These are phyloP conservation scores for Cordyceps farinosa DNA, from an alignment of 2,329 filamentous ascomycete species.

Conservation along the genomic window DNA sequence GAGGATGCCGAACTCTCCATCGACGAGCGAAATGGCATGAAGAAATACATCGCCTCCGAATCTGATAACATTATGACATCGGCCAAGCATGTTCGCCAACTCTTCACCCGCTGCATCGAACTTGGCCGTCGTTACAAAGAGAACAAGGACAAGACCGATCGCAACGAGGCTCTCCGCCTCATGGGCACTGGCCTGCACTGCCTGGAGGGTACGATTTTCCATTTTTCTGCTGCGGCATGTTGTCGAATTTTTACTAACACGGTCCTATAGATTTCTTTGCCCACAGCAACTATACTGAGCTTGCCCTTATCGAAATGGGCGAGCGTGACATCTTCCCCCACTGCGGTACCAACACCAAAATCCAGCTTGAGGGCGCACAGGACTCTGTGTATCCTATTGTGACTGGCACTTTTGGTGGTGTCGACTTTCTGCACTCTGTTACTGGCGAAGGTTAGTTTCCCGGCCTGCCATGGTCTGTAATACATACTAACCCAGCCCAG, in stretches of 20 bases:
- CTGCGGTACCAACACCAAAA: constrained; percentile 69
- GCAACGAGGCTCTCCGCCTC: constrained; percentile 81
- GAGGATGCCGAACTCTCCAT: constrained; percentile 75
- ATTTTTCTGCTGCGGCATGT: background rate
- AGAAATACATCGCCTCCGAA: constrained; percentile 94
- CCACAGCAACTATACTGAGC: constrained; percentile 85
- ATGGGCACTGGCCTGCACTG: constrained; percentile 88
- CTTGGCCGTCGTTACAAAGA: constrained; percentile 69
- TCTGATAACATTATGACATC: constrained; percentile 75
- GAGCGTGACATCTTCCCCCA: constrained; percentile 88
- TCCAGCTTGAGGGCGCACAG: constrained; percentile 65
- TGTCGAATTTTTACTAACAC: constrained; percentile 17
- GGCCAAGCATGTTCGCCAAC: constrained; percentile 68
- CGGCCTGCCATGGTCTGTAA: background rate
- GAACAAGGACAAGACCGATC: constrained; percentile 61
- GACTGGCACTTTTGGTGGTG: constrained; percentile 90
- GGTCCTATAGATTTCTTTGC: constrained; percentile 69
- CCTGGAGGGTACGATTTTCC: constrained; percentile 60
- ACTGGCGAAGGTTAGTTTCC: constrained; percentile 55
- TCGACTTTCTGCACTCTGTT: constrained; percentile 90
- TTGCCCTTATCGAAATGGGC: constrained; percentile 71
- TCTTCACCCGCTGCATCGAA: constrained; percentile 72
- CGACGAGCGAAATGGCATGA: constrained; percentile 72
- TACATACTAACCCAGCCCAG: constrained; percentile 35
- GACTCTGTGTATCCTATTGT: constrained; percentile 73